Evolutionary conservation across 2,329 filamentous ascomycete species (phyloP).

Genomic region (Coniochaeta sp.): DNA sequence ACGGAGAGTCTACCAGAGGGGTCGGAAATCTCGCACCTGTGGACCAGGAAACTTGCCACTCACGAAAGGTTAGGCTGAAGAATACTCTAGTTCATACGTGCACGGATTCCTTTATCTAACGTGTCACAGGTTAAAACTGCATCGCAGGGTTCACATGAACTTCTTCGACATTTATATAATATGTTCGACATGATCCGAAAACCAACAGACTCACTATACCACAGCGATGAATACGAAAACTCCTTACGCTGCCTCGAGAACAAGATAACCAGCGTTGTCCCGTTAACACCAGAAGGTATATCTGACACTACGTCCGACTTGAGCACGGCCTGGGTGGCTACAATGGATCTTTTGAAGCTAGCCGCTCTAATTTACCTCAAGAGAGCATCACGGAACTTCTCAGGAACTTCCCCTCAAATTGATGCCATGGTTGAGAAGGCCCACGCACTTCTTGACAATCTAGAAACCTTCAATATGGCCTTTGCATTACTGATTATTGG

Average conservation of each 20-base stretch:
- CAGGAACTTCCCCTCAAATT: slow-evolving; percentile 10
- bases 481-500: slow-evolving; percentile 19
- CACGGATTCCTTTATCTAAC: slow-evolving; percentile 9
- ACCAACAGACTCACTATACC: slow-evolving; percentile 13
- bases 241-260: slow-evolving; percentile 14
- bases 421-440: slow-evolving; percentile 11
- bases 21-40: slow-evolving; percentile 7
- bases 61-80: slow-evolving; percentile 11
- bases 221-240: slow-evolving; percentile 14
- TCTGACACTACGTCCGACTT: slow-evolving; percentile 7
- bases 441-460: slow-evolving; percentile 9
- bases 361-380: slow-evolving; percentile 14
- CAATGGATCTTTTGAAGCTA: slow-evolving; percentile 12
- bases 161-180: slow-evolving; percentile 10
- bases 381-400: slow-evolving; percentile 13
- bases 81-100: slow-evolving; percentile 7
- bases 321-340: slow-evolving; percentile 10
- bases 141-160: slow-evolving; percentile 13
- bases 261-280: slow-evolving; percentile 10
- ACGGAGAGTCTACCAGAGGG: slow-evolving; percentile 7
- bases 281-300: slow-evolving; percentile 8
- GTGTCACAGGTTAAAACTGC: slow-evolving; percentile 10
- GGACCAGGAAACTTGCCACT: slow-evolving; percentile 9
- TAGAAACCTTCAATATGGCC: slow-evolving; percentile 15
- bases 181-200: slow-evolving; percentile 13